Evolutionary conservation across 225 moss, liverwort and hornwort species (phyloP).

Genomic region (Pleurozium schreberi): DNA sequence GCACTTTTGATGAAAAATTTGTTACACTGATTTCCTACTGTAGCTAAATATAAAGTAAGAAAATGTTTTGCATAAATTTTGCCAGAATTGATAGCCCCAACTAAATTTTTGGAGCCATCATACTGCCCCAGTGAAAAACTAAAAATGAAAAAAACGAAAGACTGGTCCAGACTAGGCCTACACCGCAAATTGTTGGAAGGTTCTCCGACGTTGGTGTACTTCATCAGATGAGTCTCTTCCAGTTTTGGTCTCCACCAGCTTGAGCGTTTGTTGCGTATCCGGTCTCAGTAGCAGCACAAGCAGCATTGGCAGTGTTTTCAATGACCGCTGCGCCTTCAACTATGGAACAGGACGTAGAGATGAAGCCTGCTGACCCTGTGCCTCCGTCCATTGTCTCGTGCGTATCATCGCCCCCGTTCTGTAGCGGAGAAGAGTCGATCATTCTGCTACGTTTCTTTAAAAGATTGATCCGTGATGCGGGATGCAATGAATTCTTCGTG

Average conservation of each 20-base stretch:
- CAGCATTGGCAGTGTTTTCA: background rate
- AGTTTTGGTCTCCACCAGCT: background rate
- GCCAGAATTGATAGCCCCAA: background rate
- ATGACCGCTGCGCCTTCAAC: background rate
- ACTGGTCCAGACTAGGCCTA: background rate
- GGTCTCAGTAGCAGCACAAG: background rate
- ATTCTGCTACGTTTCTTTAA: background rate
- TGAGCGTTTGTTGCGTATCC: background rate
- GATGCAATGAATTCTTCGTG: background rate
- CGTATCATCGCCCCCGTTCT: background rate
- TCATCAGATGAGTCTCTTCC: background rate
- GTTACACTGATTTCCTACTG: background rate
- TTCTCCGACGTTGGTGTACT: background rate
- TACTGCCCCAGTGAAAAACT: background rate
- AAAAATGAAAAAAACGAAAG: background rate
- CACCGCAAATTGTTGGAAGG: background rate
- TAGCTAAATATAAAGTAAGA: background rate
- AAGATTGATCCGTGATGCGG: background rate
- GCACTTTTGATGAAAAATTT: background rate
- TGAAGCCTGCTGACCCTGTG: constrained; percentile 29
- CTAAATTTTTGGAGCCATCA: background rate
- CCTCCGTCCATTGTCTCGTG: constrained; percentile 22
- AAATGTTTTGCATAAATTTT: background rate
- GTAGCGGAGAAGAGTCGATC: background rate
- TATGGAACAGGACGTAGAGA: constrained; percentile 59